phyloP scores from a whole-genome alignment of 2,329 filamentous ascomycete genomes.

The Sporothrix brasiliensis region DNA sequence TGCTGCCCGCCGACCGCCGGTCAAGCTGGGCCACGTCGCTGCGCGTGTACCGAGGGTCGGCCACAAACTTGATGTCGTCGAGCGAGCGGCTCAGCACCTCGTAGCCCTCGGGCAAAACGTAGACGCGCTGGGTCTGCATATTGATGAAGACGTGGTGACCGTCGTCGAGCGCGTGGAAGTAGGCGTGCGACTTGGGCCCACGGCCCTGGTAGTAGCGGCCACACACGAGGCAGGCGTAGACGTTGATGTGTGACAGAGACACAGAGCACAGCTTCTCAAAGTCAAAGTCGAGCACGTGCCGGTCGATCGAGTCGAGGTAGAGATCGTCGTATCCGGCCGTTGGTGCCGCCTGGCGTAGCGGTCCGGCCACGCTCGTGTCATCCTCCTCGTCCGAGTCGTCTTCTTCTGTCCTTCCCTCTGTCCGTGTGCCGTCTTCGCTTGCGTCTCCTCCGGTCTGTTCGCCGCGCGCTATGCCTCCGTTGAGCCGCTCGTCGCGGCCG shows the following conservation, averaged over 20 bases:
- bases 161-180: conserved; percentile 94
- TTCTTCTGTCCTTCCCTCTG: conserved; percentile 37
- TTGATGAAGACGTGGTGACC: conserved; percentile 98
- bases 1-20: conserved; percentile 45
- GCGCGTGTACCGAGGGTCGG: conserved; percentile 82
- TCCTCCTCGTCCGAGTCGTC: conserved; percentile 46
- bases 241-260: conserved; percentile 95
- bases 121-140: conserved; percentile 89
- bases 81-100: conserved; percentile 93
- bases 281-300: conserved; percentile 91
- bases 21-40: conserved; percentile 81
- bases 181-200: conserved; percentile 91
- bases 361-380: conserved; percentile 49
- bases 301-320: conserved; percentile 96
- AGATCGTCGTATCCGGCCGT: conserved; percentile 90
- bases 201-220: conserved; percentile 97
- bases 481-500: conserved; percentile 25
- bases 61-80: conserved; percentile 97
- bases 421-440: neutral
- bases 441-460: conserved; percentile 20
- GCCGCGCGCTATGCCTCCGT: conserved; percentile 33
- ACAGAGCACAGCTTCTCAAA: conserved; percentile 98
- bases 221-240: conserved; percentile 95
- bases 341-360: conserved; percentile 72
- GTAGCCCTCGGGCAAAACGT: conserved; percentile 92